Evolutionary conservation across 1,284 basidiomycete species (phyloP), one percentile per base, ranked within the genome.

Genomic region (Microbotryum scabiosae): DNA sequence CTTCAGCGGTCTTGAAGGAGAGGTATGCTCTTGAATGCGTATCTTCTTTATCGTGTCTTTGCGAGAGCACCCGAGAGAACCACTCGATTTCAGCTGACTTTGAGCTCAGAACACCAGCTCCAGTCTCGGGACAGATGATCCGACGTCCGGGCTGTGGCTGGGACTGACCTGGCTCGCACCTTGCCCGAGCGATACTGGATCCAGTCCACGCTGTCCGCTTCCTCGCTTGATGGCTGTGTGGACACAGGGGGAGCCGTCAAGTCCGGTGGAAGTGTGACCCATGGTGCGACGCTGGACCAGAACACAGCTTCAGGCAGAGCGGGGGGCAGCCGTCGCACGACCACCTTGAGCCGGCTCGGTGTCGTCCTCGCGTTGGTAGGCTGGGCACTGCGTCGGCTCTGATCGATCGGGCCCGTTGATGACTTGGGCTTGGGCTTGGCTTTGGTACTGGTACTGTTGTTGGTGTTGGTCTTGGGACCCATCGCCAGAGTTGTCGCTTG

Each of bases 281-380:
- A 97, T 2, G 81, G 76, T 57, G 84, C 79, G 5, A 94, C 89
- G 64, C 87, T 89, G 69, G 86, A 82, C 94, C 94, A 97, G 76
- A 98, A 97, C 55, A 94, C 78, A 1, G 85, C 83, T 71, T 92
- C 91, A 2, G 94, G 93, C 1, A 98, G 78, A 69, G 91, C 92
- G 10, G 93, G 87, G 1, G 94, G 94, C 8, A 97, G 79, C 26
- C 90, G 79, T 36, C 93, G 84, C 25, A 97, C 85, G 67, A 97
- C 82, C 26, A 86, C 85, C 80, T 97, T 97, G 72, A 92, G 80
- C 36, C 36, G 36, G 36, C 36, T 41, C 36, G 36, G 36, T 18
- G 36, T 18, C 14, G 36, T 18, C 36, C 36, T 41, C 36, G 14
- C 88, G 83, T 30, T 55, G 52, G 26, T 21, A 66, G 23, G 65